Evolutionary conservation across 441 rosid genomes (phyloP).

Genomic region (Mallotus repandus): DNA sequence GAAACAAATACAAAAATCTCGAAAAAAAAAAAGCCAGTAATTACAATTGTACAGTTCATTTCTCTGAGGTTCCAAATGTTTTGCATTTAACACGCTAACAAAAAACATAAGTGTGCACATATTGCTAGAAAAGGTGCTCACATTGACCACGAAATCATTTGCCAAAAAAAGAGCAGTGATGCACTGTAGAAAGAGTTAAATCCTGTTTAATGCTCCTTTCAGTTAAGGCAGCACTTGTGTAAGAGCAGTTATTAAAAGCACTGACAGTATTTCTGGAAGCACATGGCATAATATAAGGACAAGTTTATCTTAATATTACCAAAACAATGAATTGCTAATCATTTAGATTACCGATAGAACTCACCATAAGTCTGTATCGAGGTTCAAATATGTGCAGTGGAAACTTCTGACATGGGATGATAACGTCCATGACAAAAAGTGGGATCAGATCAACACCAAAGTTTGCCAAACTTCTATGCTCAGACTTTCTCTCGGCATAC

Average conservation of each 20-base stretch:
- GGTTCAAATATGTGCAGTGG: slow-evolving; percentile 94
- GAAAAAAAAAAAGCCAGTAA: neutral
- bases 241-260: neutral
- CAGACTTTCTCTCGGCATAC: slow-evolving; percentile 88
- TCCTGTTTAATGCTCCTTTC: neutral
- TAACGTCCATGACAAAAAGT: slow-evolving; percentile 90
- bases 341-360: slow-evolving; percentile 24
- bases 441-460: slow-evolving; percentile 80
- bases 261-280: neutral
- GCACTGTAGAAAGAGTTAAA: neutral
- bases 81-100: neutral
- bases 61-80: neutral
- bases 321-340: neutral
- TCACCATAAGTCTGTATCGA: slow-evolving; percentile 93
- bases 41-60: neutral
- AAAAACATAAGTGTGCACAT: neutral
- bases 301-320: neutral
- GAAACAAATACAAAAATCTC: neutral
- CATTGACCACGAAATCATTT: neutral
- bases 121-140: neutral
- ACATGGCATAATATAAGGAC: no score
- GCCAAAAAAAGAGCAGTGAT: neutral
- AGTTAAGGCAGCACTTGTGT: neutral
- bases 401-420: slow-evolving; percentile 87
- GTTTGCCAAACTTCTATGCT: slow-evolving; percentile 70